Evolutionary conservation across 2,329 filamentous ascomycete species (phyloP), one percentile per base, ranked within the genome.

Genomic region (Sordariomycetes sp.): DNA sequence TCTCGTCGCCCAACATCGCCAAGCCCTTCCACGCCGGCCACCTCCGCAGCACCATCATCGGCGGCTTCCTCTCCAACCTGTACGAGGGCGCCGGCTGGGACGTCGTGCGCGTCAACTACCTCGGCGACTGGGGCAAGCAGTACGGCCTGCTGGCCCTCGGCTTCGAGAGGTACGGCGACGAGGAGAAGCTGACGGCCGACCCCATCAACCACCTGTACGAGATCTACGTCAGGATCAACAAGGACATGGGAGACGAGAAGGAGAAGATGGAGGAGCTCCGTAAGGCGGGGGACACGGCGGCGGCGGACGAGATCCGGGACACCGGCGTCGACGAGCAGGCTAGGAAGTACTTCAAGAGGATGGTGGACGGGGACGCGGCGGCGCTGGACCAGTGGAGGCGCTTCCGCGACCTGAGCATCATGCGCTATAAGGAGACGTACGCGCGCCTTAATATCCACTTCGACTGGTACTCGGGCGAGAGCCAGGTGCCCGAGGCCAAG

Each of bases 1-100:
- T 93, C 71, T 90, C 87, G 8, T 91, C 87, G 8, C 89, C 90
- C 55, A 94, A 94, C 69, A 91, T 94, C 60, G 89, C 89, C 53
- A 93, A 93, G 73, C 89, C 87, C 25, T 91, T 91, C 75, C 87
- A 90, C 68, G 88, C 87, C 46, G 87, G 87, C 14, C 88, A 92
- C 70, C 75, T 91, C 65, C 80, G 88, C 66, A 88, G 84, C 64
- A 92, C 88, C 43, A 90, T 91, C 67, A 90, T 91, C 61, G 88
- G 88, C 54, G 87, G 87, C 46, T 91, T 90, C 73, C 75, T 91
- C 48, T 76, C 86, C 24, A 90, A 90, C 67, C 72, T 90, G 20
- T 88, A 90, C 69, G 79, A 86, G 65, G 76, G 75, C 35, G 83
- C 83, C 37, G 88, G 87, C 55, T 91, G 87, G 87, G 83, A 91